A percentile compares a stretch with the other conserved stretches of the same genome.
phyloP scores from a whole-genome alignment of 2,329 filamentous ascomycete species.

The Calcarisporium arbuscula region DNA sequence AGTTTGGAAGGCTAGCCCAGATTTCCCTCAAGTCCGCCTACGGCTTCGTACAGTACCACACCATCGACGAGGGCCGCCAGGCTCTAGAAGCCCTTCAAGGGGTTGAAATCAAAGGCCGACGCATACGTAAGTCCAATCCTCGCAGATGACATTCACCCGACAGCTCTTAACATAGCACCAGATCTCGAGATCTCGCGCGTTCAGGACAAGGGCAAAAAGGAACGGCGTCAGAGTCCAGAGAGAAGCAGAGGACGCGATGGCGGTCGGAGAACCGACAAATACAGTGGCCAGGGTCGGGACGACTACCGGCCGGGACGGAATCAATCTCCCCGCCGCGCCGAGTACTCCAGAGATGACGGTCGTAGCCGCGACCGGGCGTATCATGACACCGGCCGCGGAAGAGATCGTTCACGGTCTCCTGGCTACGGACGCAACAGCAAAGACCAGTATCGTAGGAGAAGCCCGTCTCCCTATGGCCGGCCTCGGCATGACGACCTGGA shows the following conservation, averaged over 20 bases:
- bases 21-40: slow-evolving; percentile 96
- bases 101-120: slow-evolving; percentile 75
- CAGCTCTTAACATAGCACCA: slow-evolving; percentile 24
- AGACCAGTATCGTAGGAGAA: slow-evolving; percentile 59
- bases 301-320: slow-evolving; percentile 60
- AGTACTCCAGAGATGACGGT: slow-evolving; percentile 56
- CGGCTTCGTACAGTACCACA: slow-evolving; percentile 92
- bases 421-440: slow-evolving; percentile 34
- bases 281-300: slow-evolving; percentile 48
- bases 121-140: slow-evolving; percentile 67
- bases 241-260: slow-evolving; percentile 41
- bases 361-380: slow-evolving; percentile 46
- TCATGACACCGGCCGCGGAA: slow-evolving; percentile 34
- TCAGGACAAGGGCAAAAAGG: slow-evolving; percentile 67
- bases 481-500: slow-evolving; percentile 54
- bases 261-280: slow-evolving; percentile 38
- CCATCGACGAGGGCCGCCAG: slow-evolving; percentile 62
- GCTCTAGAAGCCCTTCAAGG: slow-evolving; percentile 78
- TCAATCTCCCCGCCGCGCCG: slow-evolving; percentile 50
- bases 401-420: slow-evolving; percentile 64
- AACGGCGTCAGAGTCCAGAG: slow-evolving; percentile 54
- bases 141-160: background rate
- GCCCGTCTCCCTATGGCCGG: slow-evolving; percentile 56
- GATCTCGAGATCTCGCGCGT: slow-evolving; percentile 87
- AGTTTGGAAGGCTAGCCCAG: slow-evolving; percentile 80